phyloP scores from a whole-genome alignment of 768 basidiomycete genomes.

The Pulveroboletus sp. region DNA sequence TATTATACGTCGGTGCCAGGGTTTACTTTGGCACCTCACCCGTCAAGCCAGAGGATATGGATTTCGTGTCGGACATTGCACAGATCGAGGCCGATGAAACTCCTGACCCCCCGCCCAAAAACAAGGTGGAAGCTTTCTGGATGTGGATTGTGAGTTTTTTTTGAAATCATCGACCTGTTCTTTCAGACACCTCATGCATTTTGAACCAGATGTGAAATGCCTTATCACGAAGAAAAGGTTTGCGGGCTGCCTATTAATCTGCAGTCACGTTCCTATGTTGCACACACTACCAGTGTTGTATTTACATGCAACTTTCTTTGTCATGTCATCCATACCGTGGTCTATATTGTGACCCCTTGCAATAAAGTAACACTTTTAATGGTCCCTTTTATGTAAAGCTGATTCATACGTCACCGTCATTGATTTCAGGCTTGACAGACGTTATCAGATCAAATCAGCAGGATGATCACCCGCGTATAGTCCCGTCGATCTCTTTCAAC shows the following conservation, averaged over 20 bases:
- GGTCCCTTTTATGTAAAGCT: too few relatives aligned
- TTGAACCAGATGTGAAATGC: constrained; percentile 20
- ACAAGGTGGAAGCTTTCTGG: constrained; percentile 71
- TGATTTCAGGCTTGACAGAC: too few relatives aligned
- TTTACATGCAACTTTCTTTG: background rate
- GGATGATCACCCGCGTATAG: too few relatives aligned
- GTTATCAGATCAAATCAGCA: too few relatives aligned
- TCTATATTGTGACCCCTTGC: too few relatives aligned
- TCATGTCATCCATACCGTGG: too few relatives aligned
- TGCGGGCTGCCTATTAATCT: background rate
- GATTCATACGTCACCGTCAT: too few relatives aligned
- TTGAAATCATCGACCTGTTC: background rate
- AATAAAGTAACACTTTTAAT: too few relatives aligned
- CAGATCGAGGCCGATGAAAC: constrained; percentile 69
- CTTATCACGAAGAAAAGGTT: background rate
- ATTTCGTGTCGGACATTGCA: constrained; percentile 70
- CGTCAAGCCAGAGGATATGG: constrained; percentile 64
- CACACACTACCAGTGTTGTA: constrained; percentile 6
- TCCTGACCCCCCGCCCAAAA: constrained; percentile 72
- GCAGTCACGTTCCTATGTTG: background rate
- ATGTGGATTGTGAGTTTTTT: constrained; percentile 62
- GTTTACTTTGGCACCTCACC: constrained; percentile 34
- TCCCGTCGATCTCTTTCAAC: too few relatives aligned
- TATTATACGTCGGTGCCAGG: constrained; percentile 64
- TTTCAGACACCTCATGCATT: background rate